Conservation (phyloP, 129 eudicot genomes). For the Ambrosia trifida region DNA sequence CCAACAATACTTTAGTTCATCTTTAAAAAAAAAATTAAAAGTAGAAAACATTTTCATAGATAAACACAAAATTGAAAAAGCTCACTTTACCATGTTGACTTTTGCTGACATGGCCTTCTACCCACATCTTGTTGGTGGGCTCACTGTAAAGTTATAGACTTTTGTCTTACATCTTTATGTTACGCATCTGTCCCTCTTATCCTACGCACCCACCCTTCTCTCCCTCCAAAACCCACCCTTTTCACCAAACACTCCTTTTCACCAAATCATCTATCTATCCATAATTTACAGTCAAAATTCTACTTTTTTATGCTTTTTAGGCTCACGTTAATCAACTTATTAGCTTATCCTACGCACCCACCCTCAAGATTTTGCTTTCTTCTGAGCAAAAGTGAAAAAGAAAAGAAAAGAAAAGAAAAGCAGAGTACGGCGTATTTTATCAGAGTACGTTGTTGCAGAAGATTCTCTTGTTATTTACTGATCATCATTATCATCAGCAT, state of each 20-base stretch:
- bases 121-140: not conserved
- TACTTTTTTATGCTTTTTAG: not conserved
- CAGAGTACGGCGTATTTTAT: slow-evolving; percentile 17
- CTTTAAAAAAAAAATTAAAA: no score
- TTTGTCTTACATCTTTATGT: not conserved
- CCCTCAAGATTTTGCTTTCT: not conserved
- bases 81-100: not conserved
- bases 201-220: slow-evolving; percentile 29
- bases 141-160: not conserved
- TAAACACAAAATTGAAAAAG: not conserved
- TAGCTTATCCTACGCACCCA: no score
- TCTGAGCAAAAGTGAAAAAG: slow-evolving; percentile 22
- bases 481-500: slow-evolving; percentile 9
- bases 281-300: slow-evolving; percentile 13
- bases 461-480: slow-evolving; percentile 35
- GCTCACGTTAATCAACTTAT: no score
- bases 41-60: not conserved
- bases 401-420: slow-evolving; percentile 11
- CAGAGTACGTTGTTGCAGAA: slow-evolving; percentile 27
- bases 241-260: no score
- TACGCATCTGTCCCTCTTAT: slow-evolving; percentile 28
- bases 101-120: not conserved
- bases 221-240: slow-evolving; percentile 22
- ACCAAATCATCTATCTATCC: not conserved
- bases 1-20: no score